Conservation (phyloP, 306 rosid species). For the Gillenia trifoliata region DNA sequence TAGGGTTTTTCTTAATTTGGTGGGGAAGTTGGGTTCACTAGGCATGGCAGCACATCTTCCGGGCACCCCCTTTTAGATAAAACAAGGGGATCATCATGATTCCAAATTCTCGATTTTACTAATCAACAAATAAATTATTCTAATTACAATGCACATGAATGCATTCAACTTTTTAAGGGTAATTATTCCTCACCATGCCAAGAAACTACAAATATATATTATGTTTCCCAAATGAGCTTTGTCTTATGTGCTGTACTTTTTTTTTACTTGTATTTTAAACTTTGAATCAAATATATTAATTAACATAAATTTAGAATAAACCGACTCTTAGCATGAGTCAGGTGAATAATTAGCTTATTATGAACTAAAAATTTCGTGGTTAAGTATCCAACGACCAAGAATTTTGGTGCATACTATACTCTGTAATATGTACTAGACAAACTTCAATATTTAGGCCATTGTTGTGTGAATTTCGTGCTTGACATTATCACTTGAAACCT, state of each 20-base stretch:
- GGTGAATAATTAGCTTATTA: not conserved
- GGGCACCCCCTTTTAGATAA: constrained; percentile 21
- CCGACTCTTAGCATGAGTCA: not conserved
- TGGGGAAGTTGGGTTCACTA: not conserved
- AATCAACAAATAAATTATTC: not conserved
- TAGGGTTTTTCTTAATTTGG: not conserved
- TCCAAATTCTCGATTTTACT: not conserved
- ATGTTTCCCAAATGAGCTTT: not conserved
- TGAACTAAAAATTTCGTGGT: not conserved
- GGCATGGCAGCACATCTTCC: constrained; percentile 37
- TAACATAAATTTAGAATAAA: too few species aligned
- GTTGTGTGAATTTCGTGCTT: not conserved
- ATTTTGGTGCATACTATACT: too few species aligned
- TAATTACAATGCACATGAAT: not conserved
- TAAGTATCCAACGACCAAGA: not conserved
- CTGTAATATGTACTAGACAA: not conserved
- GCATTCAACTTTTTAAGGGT: not conserved
- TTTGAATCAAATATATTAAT: not conserved
- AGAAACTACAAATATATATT: not conserved
- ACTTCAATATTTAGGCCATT: not conserved
- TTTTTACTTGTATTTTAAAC: not conserved
- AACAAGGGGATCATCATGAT: not conserved
- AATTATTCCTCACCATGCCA: not conserved
- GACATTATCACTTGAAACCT: not conserved
- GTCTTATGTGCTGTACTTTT: not conserved